Conservation (phyloP, 73 alveolate species). For the Tetrahymena elliotti region DNA sequence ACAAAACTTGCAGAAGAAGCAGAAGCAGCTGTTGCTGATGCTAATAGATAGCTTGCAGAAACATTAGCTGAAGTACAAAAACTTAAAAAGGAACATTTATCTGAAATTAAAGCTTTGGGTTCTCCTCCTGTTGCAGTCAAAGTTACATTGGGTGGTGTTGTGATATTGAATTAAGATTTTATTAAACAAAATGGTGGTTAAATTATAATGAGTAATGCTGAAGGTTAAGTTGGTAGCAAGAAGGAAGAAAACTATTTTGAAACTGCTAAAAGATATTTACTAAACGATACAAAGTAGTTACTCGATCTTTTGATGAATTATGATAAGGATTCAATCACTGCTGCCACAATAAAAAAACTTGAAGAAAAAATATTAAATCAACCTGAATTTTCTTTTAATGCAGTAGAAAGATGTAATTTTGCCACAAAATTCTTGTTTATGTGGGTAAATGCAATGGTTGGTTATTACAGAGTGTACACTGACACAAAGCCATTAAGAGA, state of each 20-base stretch:
- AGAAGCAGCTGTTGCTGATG: constrained; percentile 79
- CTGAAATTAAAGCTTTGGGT: constrained; percentile 63
- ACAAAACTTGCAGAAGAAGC: constrained; percentile 90
- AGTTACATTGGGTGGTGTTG: constrained; percentile 75
- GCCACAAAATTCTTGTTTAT: constrained; percentile 58
- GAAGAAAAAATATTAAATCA: constrained; percentile 38
- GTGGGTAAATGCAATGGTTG: constrained; percentile 74
- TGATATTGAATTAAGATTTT: constrained; percentile 72
- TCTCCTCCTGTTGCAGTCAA: constrained; percentile 88
- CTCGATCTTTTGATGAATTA: constrained; percentile 57
- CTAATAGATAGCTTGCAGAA: constrained; percentile 82
- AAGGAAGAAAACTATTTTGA: constrained; percentile 75
- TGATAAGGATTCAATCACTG: constrained; percentile 69
- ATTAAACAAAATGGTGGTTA: constrained; percentile 66
- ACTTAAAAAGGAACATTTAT: constrained; percentile 83
- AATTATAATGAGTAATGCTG: constrained; percentile 46
- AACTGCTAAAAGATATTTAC: constrained; percentile 61
- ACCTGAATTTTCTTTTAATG: constrained; percentile 65
- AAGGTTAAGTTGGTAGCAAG: constrained; percentile 58
- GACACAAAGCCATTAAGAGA: constrained; percentile 64
- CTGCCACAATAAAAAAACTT: constrained; percentile 55
- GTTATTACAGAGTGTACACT: constrained; percentile 52
- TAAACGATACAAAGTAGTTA: constrained; percentile 65
- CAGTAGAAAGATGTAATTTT: constrained; percentile 62
- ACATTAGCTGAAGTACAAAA: constrained; percentile 82